phyloP scores from a whole-genome alignment of 169 alveolate species.

The Plasmodium knowlesi region DNA sequence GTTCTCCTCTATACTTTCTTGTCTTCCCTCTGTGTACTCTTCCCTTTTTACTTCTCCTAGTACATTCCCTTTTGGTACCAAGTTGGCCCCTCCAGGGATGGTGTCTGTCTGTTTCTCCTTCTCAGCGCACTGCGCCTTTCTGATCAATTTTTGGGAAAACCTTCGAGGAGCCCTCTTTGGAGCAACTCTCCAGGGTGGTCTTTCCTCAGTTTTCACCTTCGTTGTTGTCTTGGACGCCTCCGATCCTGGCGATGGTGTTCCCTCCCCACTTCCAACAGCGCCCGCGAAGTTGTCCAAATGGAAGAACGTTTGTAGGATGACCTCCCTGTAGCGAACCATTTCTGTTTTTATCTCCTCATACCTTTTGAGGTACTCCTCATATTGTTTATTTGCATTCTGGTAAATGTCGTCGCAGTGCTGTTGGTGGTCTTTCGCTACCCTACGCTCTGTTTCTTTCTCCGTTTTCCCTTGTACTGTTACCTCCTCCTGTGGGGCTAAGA shows the following conservation, averaged over 20 bases:
- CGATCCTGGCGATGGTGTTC: background rate
- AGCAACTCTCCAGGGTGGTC: background rate
- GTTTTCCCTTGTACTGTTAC: too few species aligned
- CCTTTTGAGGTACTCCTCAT: slow-evolving; percentile 17
- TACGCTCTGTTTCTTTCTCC: background rate
- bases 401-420: background rate
- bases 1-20: background rate
- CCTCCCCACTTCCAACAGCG: background rate
- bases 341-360: slow-evolving; percentile 19
- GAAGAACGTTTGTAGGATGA: background rate
- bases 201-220: background rate
- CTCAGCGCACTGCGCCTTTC: background rate
- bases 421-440: background rate
- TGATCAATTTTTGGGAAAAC: background rate
- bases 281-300: background rate
- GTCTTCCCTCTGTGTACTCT: background rate
- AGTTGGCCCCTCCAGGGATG: background rate
- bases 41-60: background rate
- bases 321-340: slow-evolving; percentile 11
- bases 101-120: background rate
- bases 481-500: background rate
- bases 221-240: background rate
- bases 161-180: background rate
- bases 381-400: background rate
- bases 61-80: background rate